phyloP scores from a whole-genome alignment of 257 asterid species.

The Parsonsia alboflavescens region DNA sequence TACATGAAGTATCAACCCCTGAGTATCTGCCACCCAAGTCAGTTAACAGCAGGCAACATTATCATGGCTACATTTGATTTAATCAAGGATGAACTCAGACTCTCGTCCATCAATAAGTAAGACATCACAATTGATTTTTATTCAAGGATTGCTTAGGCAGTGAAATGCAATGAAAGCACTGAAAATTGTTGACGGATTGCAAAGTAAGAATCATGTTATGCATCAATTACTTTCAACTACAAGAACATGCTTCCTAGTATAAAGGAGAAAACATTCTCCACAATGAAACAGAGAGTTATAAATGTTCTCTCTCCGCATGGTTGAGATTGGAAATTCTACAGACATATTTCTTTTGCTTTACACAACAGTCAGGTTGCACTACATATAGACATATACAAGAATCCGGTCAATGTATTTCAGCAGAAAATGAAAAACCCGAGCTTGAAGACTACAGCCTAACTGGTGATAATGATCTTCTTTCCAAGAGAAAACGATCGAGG shows the following conservation, averaged over 20 bases:
- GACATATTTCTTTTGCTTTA: not conserved
- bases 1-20: slow-evolving; percentile 45
- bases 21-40: slow-evolving; percentile 33
- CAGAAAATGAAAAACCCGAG: not conserved
- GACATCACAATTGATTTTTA: not conserved
- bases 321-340: not conserved
- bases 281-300: not conserved
- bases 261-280: not conserved
- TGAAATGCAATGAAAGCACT: not conserved
- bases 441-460: not conserved
- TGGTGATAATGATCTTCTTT: not conserved
- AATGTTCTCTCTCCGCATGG: not conserved
- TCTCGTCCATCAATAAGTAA: not conserved
- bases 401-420: not conserved
- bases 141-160: not conserved
- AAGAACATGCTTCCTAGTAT: not conserved
- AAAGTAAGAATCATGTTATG: not conserved
- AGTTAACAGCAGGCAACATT: slow-evolving; percentile 24
- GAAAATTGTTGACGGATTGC: not conserved
- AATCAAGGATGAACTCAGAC: slow-evolving; percentile 30
- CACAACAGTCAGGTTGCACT: not conserved
- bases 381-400: not conserved
- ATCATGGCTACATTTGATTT: slow-evolving; percentile 31
- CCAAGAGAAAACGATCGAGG: not conserved
- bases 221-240: not conserved